These are phyloP conservation scores for Avena atlantica DNA, from an alignment of 176 grass and related monocot species.

Conservation along the genomic window DNA sequence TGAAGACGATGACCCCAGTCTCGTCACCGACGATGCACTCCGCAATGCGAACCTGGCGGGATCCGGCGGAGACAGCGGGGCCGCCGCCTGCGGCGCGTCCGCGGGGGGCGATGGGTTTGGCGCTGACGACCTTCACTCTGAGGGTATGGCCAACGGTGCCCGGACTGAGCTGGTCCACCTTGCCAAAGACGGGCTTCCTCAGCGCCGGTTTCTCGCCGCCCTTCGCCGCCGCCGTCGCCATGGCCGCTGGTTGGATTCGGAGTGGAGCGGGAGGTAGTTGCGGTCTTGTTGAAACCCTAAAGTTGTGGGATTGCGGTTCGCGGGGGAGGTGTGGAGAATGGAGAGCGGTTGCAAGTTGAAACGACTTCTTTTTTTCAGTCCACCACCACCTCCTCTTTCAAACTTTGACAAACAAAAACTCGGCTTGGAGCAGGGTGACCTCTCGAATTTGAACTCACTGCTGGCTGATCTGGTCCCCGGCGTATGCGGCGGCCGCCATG, in stretches of 20 bases:
- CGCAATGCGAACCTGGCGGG: constrained; percentile 7
- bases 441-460: no score
- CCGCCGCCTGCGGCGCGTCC: neutral
- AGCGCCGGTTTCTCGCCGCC: constrained; percentile 33
- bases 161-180: constrained; percentile 39
- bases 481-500: no score
- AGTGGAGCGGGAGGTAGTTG: neutral
- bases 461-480: no score
- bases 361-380: no score
- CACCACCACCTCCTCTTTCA: no score
- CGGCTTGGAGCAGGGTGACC: no score
- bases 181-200: constrained; percentile 41
- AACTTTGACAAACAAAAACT: no score
- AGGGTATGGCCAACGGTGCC: constrained; percentile 28
- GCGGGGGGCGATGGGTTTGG: constrained; percentile 18
- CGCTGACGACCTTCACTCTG: constrained; percentile 39
- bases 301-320: neutral
- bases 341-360: neutral
- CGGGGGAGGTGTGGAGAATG: neutral
- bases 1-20: constrained; percentile 46
- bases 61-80: neutral
- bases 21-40: constrained; percentile 45
- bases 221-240: constrained; percentile 34
- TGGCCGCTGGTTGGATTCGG: constrained; percentile 2
- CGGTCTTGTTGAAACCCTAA: constrained; percentile 20